Conservation (phyloP, 495 filamentous ascomycete species). For the Neurospora tetraspora region DNA sequence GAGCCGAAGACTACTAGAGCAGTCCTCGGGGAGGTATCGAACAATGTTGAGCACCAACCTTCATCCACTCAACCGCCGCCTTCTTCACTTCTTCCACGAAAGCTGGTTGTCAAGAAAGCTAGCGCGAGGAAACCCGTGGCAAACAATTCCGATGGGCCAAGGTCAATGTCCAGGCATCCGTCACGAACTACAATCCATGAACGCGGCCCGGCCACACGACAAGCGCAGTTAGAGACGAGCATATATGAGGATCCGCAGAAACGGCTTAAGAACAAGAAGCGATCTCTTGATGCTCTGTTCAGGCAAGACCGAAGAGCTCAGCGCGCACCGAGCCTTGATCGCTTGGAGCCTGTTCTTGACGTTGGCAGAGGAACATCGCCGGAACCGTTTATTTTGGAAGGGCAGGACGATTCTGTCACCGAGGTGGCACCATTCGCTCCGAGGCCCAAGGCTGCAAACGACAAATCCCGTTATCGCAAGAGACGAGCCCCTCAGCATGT, state of each 20-base stretch:
- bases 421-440: slow-evolving; percentile 21
- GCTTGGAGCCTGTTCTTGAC: slow-evolving; percentile 19
- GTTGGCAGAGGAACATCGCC: background rate
- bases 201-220: slow-evolving; percentile 11
- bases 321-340: slow-evolving; percentile 9
- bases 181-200: background rate
- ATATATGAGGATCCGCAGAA: slow-evolving; percentile 16
- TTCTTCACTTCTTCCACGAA: slow-evolving; percentile 12
- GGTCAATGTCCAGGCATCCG: background rate
- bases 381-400: background rate
- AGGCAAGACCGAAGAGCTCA: slow-evolving; percentile 26
- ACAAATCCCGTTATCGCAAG: slow-evolving; percentile 32
- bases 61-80: background rate
- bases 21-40: slow-evolving; percentile 23
- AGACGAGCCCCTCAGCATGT: slow-evolving; percentile 42
- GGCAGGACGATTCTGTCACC: background rate
- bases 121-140: slow-evolving; percentile 1
- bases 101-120: slow-evolving; percentile 9
- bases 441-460: slow-evolving; percentile 15
- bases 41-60: slow-evolving; percentile 14
- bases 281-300: slow-evolving; percentile 38
- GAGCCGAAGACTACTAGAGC: slow-evolving; percentile 5
- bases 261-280: slow-evolving; percentile 33
- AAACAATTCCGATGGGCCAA: background rate
- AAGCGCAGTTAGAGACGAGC: slow-evolving; percentile 41